Evolutionary conservation across 495 filamentous ascomycete species (phyloP).

Genomic region (Xylaria longipes): DNA sequence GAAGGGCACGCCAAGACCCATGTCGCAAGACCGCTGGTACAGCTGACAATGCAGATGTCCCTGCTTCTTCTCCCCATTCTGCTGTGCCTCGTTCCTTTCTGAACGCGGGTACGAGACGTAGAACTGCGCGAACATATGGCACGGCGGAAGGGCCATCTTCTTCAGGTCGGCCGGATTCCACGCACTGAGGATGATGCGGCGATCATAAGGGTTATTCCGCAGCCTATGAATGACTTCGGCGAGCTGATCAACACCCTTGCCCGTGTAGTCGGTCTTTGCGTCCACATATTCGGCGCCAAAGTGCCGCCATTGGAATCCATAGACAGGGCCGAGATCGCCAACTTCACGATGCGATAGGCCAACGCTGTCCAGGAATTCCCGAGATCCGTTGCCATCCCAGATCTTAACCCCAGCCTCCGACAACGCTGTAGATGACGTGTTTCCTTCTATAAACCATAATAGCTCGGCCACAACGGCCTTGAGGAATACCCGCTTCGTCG

Average conservation of each 20-base stretch:
- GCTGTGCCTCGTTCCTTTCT: slow-evolving; percentile 36
- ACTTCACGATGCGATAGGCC: slow-evolving; percentile 79
- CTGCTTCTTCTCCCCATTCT: slow-evolving; percentile 45
- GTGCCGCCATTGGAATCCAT: slow-evolving; percentile 99
- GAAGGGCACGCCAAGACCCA: slow-evolving; percentile 96
- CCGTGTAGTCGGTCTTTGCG: slow-evolving; percentile 79
- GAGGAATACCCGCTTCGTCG: slow-evolving; percentile 94
- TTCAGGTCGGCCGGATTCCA: slow-evolving; percentile 90
- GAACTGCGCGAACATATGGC: slow-evolving; percentile 99
- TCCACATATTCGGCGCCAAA: slow-evolving; percentile 91
- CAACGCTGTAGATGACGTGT: slow-evolving; percentile 77
- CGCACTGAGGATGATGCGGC: slow-evolving; percentile 85
- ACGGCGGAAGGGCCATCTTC: slow-evolving; percentile 94
- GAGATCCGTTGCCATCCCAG: slow-evolving; percentile 96
- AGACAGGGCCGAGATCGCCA: slow-evolving; percentile 94
- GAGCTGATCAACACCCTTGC: slow-evolving; percentile 90
- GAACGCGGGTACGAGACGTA: slow-evolving; percentile 80
- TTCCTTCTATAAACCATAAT: slow-evolving; percentile 92
- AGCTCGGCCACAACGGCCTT: slow-evolving; percentile 92
- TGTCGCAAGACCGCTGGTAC: slow-evolving; percentile 95
- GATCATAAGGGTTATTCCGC: slow-evolving; percentile 80
- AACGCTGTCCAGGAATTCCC: slow-evolving; percentile 82
- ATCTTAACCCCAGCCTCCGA: slow-evolving; percentile 85
- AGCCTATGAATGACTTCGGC: slow-evolving; percentile 85
- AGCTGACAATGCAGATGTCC: slow-evolving; percentile 82